phyloP scores from a whole-genome alignment of 192 early-diverging fungal genomes.

The Podila minutissima region DNA sequence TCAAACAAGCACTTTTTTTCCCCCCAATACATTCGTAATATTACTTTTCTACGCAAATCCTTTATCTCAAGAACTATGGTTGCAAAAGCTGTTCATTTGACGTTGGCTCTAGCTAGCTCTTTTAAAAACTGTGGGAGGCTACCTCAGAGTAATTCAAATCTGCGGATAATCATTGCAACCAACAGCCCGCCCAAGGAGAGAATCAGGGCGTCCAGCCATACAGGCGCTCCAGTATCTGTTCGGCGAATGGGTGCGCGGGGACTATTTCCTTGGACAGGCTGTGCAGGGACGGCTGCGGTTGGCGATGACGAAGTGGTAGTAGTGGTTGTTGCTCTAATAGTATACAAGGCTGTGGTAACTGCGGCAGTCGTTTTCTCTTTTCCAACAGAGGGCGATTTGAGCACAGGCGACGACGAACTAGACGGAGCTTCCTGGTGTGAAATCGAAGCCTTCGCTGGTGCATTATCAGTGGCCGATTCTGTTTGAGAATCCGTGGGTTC shows the following conservation, averaged over 20 bases:
- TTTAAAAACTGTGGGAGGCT: background rate
- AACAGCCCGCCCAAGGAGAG: conserved; percentile 32
- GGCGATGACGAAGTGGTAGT: background rate
- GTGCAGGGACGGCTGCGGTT: background rate
- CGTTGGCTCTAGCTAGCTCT: background rate
- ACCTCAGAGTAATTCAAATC: conserved; percentile 8
- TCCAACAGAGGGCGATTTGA: too few species aligned
- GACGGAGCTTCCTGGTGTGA: too few species aligned
- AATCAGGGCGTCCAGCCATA: conserved; percentile 52
- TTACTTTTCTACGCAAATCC: too few species aligned
- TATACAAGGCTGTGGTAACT: background rate
- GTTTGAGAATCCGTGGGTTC: too few species aligned
- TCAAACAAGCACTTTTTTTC: too few species aligned
- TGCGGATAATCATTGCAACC: conserved; percentile 32
- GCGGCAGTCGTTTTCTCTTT: background rate
- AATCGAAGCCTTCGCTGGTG: too few species aligned
- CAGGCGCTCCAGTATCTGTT: conserved; percentile 14
- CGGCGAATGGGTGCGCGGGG: background rate
- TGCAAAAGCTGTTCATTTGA: too few species aligned
- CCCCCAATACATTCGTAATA: too few species aligned
- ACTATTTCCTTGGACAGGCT: background rate
- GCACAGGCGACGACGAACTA: too few species aligned
- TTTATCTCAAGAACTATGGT: too few species aligned
- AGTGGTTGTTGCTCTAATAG: background rate
- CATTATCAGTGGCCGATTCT: too few species aligned